Percentiles rank a stretch among this genome's conserved stretches.
phyloP scores from a whole-genome alignment of 148 eudicot species.

The Chenopodium berlandieri region DNA sequence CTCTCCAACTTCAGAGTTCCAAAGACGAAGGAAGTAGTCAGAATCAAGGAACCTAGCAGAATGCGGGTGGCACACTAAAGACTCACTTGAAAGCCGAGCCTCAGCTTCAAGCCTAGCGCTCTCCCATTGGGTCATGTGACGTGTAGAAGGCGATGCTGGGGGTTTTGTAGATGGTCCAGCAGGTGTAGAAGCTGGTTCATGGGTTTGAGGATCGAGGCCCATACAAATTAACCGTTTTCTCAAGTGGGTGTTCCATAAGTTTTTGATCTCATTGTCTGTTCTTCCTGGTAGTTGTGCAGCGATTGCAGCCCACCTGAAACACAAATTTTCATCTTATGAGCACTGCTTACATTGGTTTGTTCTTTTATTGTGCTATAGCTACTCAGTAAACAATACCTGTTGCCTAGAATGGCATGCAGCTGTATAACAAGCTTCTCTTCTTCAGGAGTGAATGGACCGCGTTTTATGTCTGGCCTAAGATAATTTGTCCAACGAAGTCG shows the following conservation, averaged over 20 bases:
- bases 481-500: slow-evolving; percentile 85
- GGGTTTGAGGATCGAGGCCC: slow-evolving; percentile 90
- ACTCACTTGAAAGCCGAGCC: slow-evolving; percentile 81
- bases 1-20: slow-evolving; percentile 93
- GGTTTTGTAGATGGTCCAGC: slow-evolving; percentile 31
- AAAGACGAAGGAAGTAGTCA: slow-evolving; percentile 62
- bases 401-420: slow-evolving; percentile 66
- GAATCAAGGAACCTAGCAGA: slow-evolving; percentile 24
- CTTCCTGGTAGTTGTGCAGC: slow-evolving; percentile 88
- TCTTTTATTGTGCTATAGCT: not conserved
- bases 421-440: slow-evolving; percentile 68
- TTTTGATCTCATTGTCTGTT: slow-evolving; percentile 94
- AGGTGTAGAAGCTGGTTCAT: slow-evolving; percentile 44
- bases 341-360: no score
- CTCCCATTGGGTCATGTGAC: slow-evolving; percentile 99
- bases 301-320: slow-evolving; percentile 87
- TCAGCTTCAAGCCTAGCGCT: slow-evolving; percentile 96
- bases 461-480: slow-evolving; percentile 72
- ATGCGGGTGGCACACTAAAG: slow-evolving; percentile 32
- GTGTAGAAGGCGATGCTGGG: slow-evolving; percentile 64
- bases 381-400: slow-evolving; percentile 41
- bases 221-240: slow-evolving; percentile 62
- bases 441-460: slow-evolving; percentile 69
- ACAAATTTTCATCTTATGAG: slow-evolving; percentile 5
- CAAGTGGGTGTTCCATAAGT: slow-evolving; percentile 90